These are phyloP conservation scores for Pueraria montana DNA, from an alignment of 306 rosid species.

Conservation along the genomic window DNA sequence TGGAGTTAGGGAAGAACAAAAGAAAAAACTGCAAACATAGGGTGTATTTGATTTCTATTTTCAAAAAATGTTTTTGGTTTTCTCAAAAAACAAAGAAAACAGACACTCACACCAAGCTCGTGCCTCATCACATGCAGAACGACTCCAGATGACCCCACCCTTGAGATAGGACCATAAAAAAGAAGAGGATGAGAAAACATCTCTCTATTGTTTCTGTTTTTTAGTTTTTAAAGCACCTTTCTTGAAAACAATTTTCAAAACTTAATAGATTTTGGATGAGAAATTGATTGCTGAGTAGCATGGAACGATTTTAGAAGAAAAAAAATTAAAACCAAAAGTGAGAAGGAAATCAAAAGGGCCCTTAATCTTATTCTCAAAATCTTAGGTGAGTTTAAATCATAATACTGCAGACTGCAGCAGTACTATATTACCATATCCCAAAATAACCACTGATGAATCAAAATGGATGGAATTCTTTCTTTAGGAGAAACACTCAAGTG, in stretches of 20 bases:
- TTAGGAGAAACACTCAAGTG: neutral
- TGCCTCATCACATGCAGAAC: neutral
- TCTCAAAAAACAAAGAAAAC: neutral
- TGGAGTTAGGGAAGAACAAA: neutral
- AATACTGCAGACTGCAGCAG: too few species aligned
- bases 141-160: neutral
- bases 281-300: neutral
- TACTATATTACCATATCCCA: neutral
- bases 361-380: neutral
- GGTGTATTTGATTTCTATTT: neutral
- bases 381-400: neutral
- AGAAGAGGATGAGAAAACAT: neutral
- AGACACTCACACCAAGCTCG: neutral
- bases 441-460: constrained; percentile 6
- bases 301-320: neutral
- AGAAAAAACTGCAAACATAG: neutral
- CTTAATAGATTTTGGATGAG: neutral
- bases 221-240: neutral
- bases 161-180: neutral
- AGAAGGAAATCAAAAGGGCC: neutral
- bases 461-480: constrained; percentile 16
- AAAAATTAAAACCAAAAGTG: neutral
- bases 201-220: neutral
- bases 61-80: neutral
- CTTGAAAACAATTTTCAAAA: neutral